Conservation (phyloP, 106 monocot genomes). For the Amphibolis antarctica region DNA sequence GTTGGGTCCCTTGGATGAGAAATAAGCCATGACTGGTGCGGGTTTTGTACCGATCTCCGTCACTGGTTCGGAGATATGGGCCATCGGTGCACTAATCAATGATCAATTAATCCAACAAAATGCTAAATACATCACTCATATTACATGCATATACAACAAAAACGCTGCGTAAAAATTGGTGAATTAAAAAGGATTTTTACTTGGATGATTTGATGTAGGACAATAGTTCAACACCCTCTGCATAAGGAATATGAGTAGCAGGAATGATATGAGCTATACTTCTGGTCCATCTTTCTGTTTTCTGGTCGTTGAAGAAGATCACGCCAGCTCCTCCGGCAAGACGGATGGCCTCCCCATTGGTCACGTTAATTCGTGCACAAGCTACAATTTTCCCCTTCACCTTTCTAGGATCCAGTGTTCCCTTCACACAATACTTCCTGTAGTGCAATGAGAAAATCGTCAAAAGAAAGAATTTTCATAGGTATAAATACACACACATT, state of each 20-base stretch:
- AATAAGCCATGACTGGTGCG: slow-evolving; percentile 38
- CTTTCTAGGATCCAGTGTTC: no score
- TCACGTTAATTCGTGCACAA: no score
- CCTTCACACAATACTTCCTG: no score
- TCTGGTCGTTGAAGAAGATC: slow-evolving; percentile 35
- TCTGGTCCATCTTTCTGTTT: neutral
- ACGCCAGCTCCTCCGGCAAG: no score
- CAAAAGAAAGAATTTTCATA: no score
- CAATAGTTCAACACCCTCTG: neutral
- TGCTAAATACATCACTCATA: neutral
- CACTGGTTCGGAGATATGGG: slow-evolving; percentile 18
- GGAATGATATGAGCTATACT: slow-evolving; percentile 42
- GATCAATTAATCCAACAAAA: neutral
- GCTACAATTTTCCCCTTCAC: no score
- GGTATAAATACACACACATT: no score
- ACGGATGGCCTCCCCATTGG: no score
- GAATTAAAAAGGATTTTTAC: slow-evolving; percentile 2
- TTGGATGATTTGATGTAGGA: slow-evolving; percentile 12
- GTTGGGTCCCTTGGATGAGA: slow-evolving; percentile 64
- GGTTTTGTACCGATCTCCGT: slow-evolving; percentile 25
- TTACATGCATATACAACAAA: neutral
- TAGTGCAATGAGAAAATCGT: no score
- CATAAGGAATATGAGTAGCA: slow-evolving; percentile 26
- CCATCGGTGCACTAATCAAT: slow-evolving; percentile 24
- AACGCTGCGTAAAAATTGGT: neutral